Base-by-base conservation (phyloP, 768 basidiomycete genomes). In the Suillus bovinus region DNA sequence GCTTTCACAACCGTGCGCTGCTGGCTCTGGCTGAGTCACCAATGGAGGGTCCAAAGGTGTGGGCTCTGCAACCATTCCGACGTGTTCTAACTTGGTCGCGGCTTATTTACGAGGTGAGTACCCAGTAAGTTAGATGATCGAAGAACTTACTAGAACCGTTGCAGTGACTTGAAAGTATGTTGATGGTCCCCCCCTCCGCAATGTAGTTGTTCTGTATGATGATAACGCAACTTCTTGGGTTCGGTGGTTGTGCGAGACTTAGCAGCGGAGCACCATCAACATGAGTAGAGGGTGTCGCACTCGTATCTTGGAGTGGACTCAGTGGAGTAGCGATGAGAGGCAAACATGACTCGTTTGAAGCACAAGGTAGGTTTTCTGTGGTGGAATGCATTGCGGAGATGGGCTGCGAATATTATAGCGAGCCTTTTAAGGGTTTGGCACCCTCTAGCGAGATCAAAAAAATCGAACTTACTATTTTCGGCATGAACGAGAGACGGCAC, bases 181-280 rank as follows among this genome's bases (percentile, higher is more conserved):
- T 55, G 34, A 55, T 38, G 36, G 54, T 55, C 38, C 36, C 54
- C 14, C 53, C 54, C 34, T 55, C 54, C 9, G 24, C 54, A 38
- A 55, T 55, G 16, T 24, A 10, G 22, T 55, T 55, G 14, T 55
- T 55, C 14, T 56, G 54, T 24, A 56, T 56, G 54, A 56, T 27
- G 17, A 39, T 27, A 10, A 38, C 4, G 4, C n/a, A 54, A 33
- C 34, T 34, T 3, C 13, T 34, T 22, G 55, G 36, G 55, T 17
- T 27, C 2, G 14, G 17, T 10, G 34, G 22, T 7, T 38, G 34
- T 9, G 16, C 6, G 29, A 7, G 29, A 36, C 22, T 55, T 34
- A 8, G 54, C 14, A 24, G 22, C 16, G 16, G 8, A 17, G 24
- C 27, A 8, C 3, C 24, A 27, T 38, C 24, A 39, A 17, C 3